Base-by-base conservation (phyloP, 306 rosid genomes). In the Luffa aegyptiaca region DNA sequence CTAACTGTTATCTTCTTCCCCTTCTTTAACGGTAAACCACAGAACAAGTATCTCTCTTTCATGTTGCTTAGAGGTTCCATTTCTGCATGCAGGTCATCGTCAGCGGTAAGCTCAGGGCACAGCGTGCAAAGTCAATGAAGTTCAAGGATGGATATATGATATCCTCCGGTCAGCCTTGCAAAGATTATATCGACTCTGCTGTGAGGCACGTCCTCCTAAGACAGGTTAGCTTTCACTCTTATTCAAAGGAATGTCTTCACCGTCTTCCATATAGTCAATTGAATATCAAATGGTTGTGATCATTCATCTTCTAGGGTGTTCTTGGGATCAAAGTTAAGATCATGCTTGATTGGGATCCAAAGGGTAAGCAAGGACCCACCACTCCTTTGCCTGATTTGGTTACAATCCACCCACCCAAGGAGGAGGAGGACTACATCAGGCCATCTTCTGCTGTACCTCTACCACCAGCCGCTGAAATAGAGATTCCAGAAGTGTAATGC, bases 301-400 rank as follows among this genome's bases (percentile, higher is more conserved):
- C 20, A 1, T 75, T 37, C 8, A 17, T 33, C 55, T 80, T 81
- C 70, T 76, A 87, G 88, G 96, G 92, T 76, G 92, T 88, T 86
- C 89, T 89, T 20, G 96, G 92, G 45, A 90, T 89, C 44, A 91
- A 89, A 82, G 97, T 93, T 20, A 93, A 83, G 79, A 85, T 91
- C 84, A 90, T 91, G 90, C 88, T 93, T 4, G 94, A 91, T 75
- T 93, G 94, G 93, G 93, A 93, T 82, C 97, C 92, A 31, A 87
- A 86, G 65, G 90, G 93, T n/a, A 91, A 93, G 85, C 90, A 87
- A 51, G 96, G 93, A 80, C 90, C 91, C 21, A 86, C 80, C 48
- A 87, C 90, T 51, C 94, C 94, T 21, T 84, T 87, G 58, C 94
- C 92, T 5, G 94, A 91, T 88, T 8, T 85, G 78, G 84, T 85